phyloP scores from a whole-genome alignment of 148 eudicot genomes.

The Rhododendron griersonianum region DNA sequence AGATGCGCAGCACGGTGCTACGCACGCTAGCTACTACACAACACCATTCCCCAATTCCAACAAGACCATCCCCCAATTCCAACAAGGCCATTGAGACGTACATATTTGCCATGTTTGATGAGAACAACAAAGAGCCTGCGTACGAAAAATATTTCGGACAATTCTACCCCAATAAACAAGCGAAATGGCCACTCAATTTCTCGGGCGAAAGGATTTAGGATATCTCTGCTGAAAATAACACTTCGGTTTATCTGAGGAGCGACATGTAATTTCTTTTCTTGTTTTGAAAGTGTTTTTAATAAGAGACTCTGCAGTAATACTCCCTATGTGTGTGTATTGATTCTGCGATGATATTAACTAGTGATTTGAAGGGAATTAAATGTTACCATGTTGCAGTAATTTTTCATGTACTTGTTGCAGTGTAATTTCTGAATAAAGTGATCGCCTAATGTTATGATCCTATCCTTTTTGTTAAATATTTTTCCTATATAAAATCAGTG shows the following conservation, averaged over 20 bases:
- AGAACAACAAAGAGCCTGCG: slow-evolving; percentile 3
- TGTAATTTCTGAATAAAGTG: not conserved
- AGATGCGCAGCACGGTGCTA: too few relatives aligned
- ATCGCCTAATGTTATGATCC: not conserved
- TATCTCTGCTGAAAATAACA: not conserved
- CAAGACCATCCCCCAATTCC: not conserved
- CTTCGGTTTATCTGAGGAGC: not conserved
- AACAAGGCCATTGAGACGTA: slow-evolving; percentile 2
- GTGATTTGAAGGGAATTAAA: not conserved
- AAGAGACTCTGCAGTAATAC: not conserved
- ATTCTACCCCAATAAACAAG: slow-evolving; percentile 4
- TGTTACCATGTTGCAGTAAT: not conserved
- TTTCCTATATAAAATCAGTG: not conserved
- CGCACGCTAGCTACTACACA: too few relatives aligned
- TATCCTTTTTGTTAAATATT: not conserved
- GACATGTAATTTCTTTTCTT: not conserved
- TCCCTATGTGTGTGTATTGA: not conserved
- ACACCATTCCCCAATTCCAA: not conserved
- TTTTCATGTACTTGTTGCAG: not conserved
- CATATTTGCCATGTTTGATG: slow-evolving; percentile 14
- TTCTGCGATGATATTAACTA: not conserved
- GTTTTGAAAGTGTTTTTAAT: not conserved
- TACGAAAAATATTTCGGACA: not conserved
- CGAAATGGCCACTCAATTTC: not conserved
- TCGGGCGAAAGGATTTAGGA: not conserved